A percentile compares a stretch with the other conserved stretches of the same genome.
phyloP scores from a whole-genome alignment of 1,284 basidiomycete genomes.

The Neolentinus lepideus region DNA sequence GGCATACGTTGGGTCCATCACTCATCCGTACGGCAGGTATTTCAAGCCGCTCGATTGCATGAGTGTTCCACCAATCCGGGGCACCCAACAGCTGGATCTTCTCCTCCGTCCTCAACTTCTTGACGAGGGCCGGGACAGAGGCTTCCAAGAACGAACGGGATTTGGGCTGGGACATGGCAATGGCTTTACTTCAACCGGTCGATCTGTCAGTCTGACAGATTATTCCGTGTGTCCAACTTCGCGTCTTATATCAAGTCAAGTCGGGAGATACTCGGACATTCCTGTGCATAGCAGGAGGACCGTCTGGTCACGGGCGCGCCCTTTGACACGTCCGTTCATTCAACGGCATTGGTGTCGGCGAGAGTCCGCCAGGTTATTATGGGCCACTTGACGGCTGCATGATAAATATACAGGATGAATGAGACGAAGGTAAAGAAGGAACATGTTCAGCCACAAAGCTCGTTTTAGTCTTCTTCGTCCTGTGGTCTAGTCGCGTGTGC shows the following conservation, averaged over 20 bases:
- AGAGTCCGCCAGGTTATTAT: neutral
- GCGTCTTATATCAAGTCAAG: no score
- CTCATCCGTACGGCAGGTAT: conserved; percentile 63
- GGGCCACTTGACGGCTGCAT: no score
- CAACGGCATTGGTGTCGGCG: neutral
- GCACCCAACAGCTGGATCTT: conserved; percentile 57
- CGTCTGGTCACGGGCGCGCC: neutral
- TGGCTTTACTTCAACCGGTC: neutral
- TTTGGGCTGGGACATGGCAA: neutral
- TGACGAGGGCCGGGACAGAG: conserved; percentile 43
- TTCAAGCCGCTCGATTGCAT: conserved; percentile 42
- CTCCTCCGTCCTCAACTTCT: conserved; percentile 49
- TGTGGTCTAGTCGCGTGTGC: neutral
- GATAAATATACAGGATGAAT: no score
- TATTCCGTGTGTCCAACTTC: no score
- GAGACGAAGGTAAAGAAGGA: neutral
- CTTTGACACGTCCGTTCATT: neutral
- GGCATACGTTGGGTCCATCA: conserved; percentile 52
- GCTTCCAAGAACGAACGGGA: conserved; percentile 38
- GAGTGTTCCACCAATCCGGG: conserved; percentile 70
- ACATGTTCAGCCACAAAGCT: neutral
- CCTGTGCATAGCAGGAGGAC: neutral
- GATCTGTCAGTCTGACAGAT: neutral
- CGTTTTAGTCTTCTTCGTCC: neutral
- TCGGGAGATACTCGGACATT: neutral